Evolutionary conservation across 345 rosid species (phyloP), one percentile per base, ranked within the genome.

Genomic region (Bretschneidera sinensis): DNA sequence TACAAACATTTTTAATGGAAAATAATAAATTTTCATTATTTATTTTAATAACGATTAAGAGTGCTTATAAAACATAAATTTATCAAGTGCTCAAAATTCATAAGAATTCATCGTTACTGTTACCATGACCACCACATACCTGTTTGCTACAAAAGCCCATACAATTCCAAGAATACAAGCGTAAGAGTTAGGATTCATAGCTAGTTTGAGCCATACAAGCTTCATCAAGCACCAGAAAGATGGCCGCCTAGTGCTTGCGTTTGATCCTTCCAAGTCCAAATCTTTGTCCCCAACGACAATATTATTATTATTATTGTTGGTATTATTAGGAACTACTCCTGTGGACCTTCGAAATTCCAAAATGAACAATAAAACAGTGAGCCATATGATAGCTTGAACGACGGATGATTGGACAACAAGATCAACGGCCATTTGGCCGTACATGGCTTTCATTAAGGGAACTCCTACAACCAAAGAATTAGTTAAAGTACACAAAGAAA

Each of bases 381-480:
- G 74, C 99, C 99, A 92, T 9, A 92, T 53, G 0, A 85, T 77
- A 9, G 86, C 79, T 55, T 92, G 99, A 50, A 84, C 33, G 0
- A 87, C 91, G 0, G 81, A 79, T 2, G 79, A 64, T 21, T 89
- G 98, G 53, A 89, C 92, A 10, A 89, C 86, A 23, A 92, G 91
- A 64, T 85, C 95, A 22, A 85, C 94, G 1, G 77, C 95, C 21
- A 58, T 48, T 25, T 62, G 75, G 5, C 97, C 97, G 51, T 92
- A 89, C 97, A 87, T 92, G 19, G 95, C 85, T 55, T 55, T 74
- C 34, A 81, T 59, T 48, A 87, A 34, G 0, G 99, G 97, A 28
- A 85, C 82, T 6, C 97, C 99, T 0, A 92, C 84, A 2, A 89
- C 83, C 7, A 87, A 78, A 47, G 91, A 52, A 64, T 92, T 87